Evolutionary conservation across 257 asterid genomes (phyloP).

Genomic region (Solanum ossicruentum): DNA sequence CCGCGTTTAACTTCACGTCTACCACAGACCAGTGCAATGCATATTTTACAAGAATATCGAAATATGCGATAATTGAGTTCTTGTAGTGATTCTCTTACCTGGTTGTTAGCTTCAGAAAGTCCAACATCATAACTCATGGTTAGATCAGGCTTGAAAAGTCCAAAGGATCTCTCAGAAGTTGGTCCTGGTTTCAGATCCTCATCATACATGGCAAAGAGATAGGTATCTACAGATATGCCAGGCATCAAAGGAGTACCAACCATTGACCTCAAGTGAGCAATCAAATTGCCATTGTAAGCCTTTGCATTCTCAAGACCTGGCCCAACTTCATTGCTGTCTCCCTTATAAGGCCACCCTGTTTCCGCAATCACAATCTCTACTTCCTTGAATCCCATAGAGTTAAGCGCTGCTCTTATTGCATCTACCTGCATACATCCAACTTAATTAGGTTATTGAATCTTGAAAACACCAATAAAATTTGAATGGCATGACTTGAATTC

Average conservation of each 20-base stretch:
- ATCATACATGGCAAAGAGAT: slow-evolving; percentile 56
- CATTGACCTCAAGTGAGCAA: slow-evolving; percentile 45
- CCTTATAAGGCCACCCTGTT: slow-evolving; percentile 81
- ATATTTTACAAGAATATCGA: background rate
- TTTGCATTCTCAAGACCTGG: slow-evolving; percentile 58
- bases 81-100: slow-evolving; percentile 18
- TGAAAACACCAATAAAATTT: background rate
- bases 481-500: background rate
- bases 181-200: slow-evolving; percentile 70
- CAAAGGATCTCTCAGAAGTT: slow-evolving; percentile 53
- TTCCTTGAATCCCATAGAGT: slow-evolving; percentile 39
- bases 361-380: slow-evolving; percentile 68
- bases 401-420: slow-evolving; percentile 48
- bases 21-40: background rate
- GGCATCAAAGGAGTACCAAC: slow-evolving; percentile 81
- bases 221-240: slow-evolving; percentile 47
- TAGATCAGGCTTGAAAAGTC: slow-evolving; percentile 55
- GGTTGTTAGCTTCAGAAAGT: slow-evolving; percentile 26
- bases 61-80: background rate
- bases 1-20: background rate
- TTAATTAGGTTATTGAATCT: background rate
- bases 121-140: slow-evolving; percentile 41
- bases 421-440: slow-evolving; percentile 29
- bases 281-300: slow-evolving; percentile 47
- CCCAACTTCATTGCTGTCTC: slow-evolving; percentile 51